phyloP scores from a whole-genome alignment of 2,329 filamentous ascomycete genomes.

The Aspergillus cejpii region DNA sequence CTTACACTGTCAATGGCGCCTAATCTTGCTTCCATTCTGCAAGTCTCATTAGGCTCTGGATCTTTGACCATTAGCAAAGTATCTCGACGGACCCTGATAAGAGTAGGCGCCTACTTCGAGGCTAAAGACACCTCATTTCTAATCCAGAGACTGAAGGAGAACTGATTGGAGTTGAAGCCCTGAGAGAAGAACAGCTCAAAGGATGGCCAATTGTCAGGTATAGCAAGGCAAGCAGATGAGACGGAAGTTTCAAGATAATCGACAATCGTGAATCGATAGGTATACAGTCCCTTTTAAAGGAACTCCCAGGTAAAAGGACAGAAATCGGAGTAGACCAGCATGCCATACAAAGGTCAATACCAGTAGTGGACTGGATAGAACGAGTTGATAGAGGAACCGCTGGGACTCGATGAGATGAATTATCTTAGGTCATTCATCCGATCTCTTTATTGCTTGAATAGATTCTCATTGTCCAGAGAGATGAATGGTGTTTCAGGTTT shows the following conservation, averaged over 20 bases:
- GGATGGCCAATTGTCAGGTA: slow-evolving; percentile 2
- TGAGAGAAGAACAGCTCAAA: not conserved
- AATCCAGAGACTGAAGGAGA: not conserved
- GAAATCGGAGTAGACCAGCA: not conserved
- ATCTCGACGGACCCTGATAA: not conserved
- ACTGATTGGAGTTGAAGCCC: not conserved
- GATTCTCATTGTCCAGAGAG: not conserved
- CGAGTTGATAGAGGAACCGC: not conserved
- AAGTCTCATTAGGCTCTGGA: not conserved
- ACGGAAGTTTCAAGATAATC: not conserved
- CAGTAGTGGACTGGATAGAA: not conserved
- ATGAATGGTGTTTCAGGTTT: not conserved
- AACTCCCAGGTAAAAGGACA: no score
- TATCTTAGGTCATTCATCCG: not conserved
- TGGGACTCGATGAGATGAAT: not conserved
- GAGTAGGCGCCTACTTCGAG: not conserved
- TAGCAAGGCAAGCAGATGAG: not conserved
- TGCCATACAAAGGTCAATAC: not conserved
- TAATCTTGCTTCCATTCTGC: not conserved
- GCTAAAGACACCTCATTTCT: not conserved
- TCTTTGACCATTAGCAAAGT: not conserved
- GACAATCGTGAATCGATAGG: not conserved
- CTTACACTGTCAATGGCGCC: not conserved
- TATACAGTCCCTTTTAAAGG: not conserved
- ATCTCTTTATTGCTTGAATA: not conserved